phyloP scores from a whole-genome alignment of 176 grass and related monocot species.

The Musa troglodytarum region DNA sequence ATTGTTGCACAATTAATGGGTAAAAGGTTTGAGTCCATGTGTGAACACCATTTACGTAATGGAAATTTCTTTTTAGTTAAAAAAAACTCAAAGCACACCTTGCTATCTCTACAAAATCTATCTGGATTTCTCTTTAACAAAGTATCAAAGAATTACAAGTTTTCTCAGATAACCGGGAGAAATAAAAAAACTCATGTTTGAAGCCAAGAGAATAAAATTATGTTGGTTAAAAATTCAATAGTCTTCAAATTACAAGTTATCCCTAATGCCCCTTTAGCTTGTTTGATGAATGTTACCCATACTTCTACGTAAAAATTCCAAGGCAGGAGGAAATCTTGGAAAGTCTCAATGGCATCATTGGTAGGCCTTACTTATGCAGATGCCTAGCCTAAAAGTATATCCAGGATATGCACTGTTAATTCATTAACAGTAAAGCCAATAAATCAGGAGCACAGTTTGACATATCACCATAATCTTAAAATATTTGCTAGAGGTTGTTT shows the following conservation, averaged over 20 bases:
- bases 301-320: neutral
- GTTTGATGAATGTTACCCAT: too few relatives aligned
- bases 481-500: neutral
- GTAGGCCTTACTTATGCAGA: neutral
- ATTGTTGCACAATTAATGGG: too few relatives aligned
- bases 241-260: too few relatives aligned
- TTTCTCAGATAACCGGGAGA: neutral
- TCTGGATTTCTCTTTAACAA: too few relatives aligned
- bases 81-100: too few relatives aligned
- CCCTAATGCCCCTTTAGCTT: too few relatives aligned
- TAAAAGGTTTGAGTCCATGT: too few relatives aligned
- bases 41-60: too few relatives aligned
- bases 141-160: neutral
- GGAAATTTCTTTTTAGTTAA: too few relatives aligned
- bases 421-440: neutral
- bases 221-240: neutral
- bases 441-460: too few relatives aligned
- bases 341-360: neutral
- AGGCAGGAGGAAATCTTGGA: neutral
- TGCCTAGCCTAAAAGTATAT: neutral
- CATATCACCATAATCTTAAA: neutral
- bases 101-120: too few relatives aligned
- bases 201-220: neutral
- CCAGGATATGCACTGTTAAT: neutral
- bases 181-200: neutral